Evolutionary conservation across 2,329 filamentous ascomycete species (phyloP), one percentile per base, ranked within the genome.

Genomic region (Penicillium rolfsii): DNA sequence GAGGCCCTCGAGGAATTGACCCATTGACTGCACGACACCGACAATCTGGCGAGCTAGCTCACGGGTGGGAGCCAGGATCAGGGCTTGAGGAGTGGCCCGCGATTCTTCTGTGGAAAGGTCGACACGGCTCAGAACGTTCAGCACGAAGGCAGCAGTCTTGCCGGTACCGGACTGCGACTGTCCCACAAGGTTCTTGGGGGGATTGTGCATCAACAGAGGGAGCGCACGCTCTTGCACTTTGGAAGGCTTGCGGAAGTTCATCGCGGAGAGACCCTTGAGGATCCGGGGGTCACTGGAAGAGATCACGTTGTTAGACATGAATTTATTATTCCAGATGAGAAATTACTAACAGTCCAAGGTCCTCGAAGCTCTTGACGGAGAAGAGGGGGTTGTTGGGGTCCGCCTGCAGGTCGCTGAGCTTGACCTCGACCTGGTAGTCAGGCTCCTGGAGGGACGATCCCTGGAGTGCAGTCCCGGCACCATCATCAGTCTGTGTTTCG

Each of bases 161-260:
- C 95, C 95, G 22, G 95, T 99, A 70, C 95, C 95, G 2, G 95
- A 99, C 78, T 99, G 95, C n/a, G 95, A 99, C 79, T 99, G 95
- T 3, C 93, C 95, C 73, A 99, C 94, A 85, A 99, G 90, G 79
- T 98, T 98, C 66, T 85, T 84, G 0, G 94, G 90, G n/a, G 95
- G 94, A 73, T 97, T 83, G 70, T 85, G 82, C 65, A 99, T 85
- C 73, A 99, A 90, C 58, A 99, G 84, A 30, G 95, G 95, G 19
- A 99, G 85, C 1, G 95, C 95, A 70, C 90, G 91, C 77, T 97
- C 95, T 81, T 99, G 95, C 67, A 99, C 96, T 81, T 99, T 99
- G 59, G 95, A 98, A 0, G 95, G 95, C 78, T 96, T 96, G 72
- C 89, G 85, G 82, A 97, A 98, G 79, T 90, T 90, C 85, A 98